Evolutionary conservation across 2,329 filamentous ascomycete species (phyloP).

Genomic region (Fusarium continuum): DNA sequence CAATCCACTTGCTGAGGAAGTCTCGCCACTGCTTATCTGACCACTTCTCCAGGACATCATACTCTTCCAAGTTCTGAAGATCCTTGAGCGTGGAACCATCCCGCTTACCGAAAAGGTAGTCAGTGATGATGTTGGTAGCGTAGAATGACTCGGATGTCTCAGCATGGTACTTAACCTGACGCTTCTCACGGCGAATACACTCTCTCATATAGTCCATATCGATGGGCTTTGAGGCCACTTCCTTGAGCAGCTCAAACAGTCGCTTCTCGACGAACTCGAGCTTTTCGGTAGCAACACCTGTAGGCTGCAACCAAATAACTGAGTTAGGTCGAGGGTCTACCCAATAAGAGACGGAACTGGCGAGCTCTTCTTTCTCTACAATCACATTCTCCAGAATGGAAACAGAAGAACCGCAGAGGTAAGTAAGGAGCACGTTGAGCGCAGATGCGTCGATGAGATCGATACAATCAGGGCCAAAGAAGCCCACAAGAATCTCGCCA

Average conservation of each 20-base stretch:
- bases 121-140: constrained; percentile 84
- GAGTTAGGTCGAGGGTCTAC: constrained; percentile 82
- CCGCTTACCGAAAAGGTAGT: constrained; percentile 88
- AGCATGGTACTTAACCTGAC: constrained; percentile 83
- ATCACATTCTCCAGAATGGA: constrained; percentile 90
- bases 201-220: constrained; percentile 92
- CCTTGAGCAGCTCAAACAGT: constrained; percentile 82
- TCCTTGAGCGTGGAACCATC: constrained; percentile 80
- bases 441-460: constrained; percentile 75
- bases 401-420: constrained; percentile 92
- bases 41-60: constrained; percentile 80
- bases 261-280: constrained; percentile 85
- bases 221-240: constrained; percentile 80
- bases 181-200: constrained; percentile 82
- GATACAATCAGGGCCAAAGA: constrained; percentile 85
- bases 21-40: constrained; percentile 82
- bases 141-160: constrained; percentile 86
- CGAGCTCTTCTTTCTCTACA: constrained; percentile 91
- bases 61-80: constrained; percentile 65
- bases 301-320: constrained; percentile 86
- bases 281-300: constrained; percentile 86
- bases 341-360: constrained; percentile 83
- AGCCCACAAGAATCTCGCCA: constrained; percentile 86
- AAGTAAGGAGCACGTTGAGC: constrained; percentile 81
- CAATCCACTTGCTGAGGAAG: constrained; percentile 85